These are phyloP conservation scores for Juncus inflexus DNA, from an alignment of 176 grass and related monocot genomes.

Conservation along the genomic window DNA sequence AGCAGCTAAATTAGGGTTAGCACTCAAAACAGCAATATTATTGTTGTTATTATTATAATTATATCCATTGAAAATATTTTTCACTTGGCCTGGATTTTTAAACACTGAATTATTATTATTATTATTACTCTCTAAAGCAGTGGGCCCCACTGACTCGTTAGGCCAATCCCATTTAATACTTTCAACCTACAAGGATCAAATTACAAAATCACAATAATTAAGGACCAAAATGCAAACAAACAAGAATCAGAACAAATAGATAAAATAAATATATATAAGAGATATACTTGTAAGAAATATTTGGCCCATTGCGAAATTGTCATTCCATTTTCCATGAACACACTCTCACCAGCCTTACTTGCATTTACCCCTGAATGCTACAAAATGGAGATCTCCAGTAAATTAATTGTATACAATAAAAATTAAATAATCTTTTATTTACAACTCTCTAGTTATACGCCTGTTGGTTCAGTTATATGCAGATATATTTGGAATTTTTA, in stretches of 20 bases:
- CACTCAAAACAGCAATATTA: background rate
- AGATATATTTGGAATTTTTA: background rate
- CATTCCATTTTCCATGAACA: conserved; percentile 85
- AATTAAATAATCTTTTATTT: background rate
- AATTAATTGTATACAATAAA: conserved; percentile 1
- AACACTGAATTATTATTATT: no score
- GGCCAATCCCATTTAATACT: conserved; percentile 55
- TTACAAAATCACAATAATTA: background rate
- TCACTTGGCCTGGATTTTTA: no score
- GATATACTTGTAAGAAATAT: conserved; percentile 59
- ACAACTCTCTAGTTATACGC: background rate
- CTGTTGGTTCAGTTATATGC: conserved; percentile 11
- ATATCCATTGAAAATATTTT: background rate
- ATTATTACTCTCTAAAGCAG: background rate
- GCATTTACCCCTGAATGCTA: conserved; percentile 71
- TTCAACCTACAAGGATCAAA: conserved; percentile 27
- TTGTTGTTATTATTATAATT: conserved; percentile 13
- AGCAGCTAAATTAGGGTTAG: conserved; percentile 1
- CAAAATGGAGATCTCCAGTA: conserved; percentile 30
- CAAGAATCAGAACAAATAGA: background rate
- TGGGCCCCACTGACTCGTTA: conserved; percentile 1
- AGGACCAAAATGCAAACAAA: background rate
- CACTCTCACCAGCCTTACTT: conserved; percentile 79
- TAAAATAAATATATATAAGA: conserved; percentile 12
- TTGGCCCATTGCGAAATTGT: conserved; percentile 72